Conservation (phyloP, 2,329 filamentous ascomycete species). For the Rosellinia necatrix region DNA sequence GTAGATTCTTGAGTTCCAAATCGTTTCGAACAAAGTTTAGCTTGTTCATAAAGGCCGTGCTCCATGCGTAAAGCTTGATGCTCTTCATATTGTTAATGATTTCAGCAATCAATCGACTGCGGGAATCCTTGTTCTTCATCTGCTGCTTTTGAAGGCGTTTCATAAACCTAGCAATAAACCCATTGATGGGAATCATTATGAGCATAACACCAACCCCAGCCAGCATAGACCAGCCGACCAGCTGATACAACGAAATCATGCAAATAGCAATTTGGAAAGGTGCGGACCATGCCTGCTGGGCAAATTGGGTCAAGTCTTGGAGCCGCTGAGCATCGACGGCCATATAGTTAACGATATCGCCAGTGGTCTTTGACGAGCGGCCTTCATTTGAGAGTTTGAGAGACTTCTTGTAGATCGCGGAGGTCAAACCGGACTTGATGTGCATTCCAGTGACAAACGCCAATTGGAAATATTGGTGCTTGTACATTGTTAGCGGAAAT, state of each 20-base stretch:
- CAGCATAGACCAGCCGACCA: constrained; percentile 95
- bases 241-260: constrained; percentile 92
- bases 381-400: constrained; percentile 92
- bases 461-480: constrained; percentile 95
- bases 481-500: constrained; percentile 31
- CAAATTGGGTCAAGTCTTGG: constrained; percentile 93
- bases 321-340: constrained; percentile 95
- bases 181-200: constrained; percentile 95
- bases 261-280: constrained; percentile 96
- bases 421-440: constrained; percentile 87
- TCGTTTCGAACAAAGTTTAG: constrained; percentile 96
- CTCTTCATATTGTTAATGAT: constrained; percentile 99
- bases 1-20: constrained; percentile 89
- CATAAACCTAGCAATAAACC: constrained; percentile 88
- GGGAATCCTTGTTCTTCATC: constrained; percentile 98
- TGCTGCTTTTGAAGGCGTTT: constrained; percentile 93
- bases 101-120: constrained; percentile 92
- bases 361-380: constrained; percentile 83
- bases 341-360: constrained; percentile 99
- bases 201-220: constrained; percentile 95
- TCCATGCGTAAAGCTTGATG: constrained; percentile 98
- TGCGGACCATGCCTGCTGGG: constrained; percentile 93
- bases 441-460: constrained; percentile 96
- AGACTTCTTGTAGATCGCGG: constrained; percentile 91
- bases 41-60: constrained; percentile 95